Conservation (phyloP, 192 early-diverging fungal species). For the Rhizoclosmatium sp. region DNA sequence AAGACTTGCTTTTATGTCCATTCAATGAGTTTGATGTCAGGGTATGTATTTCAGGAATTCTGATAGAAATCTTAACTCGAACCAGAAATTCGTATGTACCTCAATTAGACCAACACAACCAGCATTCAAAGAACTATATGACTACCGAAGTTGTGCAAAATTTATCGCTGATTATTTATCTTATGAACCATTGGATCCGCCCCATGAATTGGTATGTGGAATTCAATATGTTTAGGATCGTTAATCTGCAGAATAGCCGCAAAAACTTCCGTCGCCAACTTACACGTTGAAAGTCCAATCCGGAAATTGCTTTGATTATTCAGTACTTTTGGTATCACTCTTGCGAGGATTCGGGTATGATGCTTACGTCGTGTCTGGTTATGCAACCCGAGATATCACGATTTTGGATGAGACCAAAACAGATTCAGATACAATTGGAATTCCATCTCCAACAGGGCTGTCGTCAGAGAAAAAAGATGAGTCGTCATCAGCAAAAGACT, state of each 20-base stretch:
- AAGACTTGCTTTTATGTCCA: conserved; percentile 55
- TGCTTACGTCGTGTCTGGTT: conserved; percentile 67
- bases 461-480: background rate
- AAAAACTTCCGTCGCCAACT: conserved; percentile 51
- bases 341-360: conserved; percentile 67
- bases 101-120: conserved; percentile 63
- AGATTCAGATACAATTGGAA: conserved; percentile 46
- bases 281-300: conserved; percentile 60
- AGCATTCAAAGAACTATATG: conserved; percentile 62
- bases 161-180: conserved; percentile 64
- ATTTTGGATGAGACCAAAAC: conserved; percentile 59
- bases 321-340: conserved; percentile 59
- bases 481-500: background rate
- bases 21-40: conserved; percentile 63
- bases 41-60: conserved; percentile 29
- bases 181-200: conserved; percentile 60
- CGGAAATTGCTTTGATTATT: conserved; percentile 65
- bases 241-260: conserved; percentile 47
- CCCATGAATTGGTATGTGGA: conserved; percentile 61
- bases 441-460: conserved; percentile 12
- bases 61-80: background rate
- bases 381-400: conserved; percentile 59
- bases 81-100: conserved; percentile 66
- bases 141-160: conserved; percentile 59
- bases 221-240: conserved; percentile 2